Base-by-base conservation (phyloP, 139 green algal species). In the Microglena sp. region DNA sequence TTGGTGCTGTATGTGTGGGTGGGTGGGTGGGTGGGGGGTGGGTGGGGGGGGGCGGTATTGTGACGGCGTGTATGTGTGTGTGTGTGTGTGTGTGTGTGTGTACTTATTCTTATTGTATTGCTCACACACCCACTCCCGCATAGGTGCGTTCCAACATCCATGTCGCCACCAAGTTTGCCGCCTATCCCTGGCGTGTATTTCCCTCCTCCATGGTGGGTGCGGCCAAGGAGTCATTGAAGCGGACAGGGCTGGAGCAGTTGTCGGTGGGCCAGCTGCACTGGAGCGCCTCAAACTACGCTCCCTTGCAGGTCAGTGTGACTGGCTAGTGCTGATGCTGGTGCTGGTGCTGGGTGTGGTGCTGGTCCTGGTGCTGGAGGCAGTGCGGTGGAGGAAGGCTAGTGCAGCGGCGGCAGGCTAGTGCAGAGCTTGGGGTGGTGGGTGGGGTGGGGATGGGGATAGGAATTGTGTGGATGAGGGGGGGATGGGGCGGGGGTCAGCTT, bases 251-350 rank as follows among this genome's bases (percentile, higher is more conserved):
- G 35, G 75, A 92, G 27, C 71, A 83, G 60, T 53, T 96, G 15
- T 77, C 75, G 4, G 22, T 96, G 4, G 87, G 76, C 24, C 90
- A 96, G 79, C 74, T 96, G 70, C 90, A 96, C 73, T 96, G 90
- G 90, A 82, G 59, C 36, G 79, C 87, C 33, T 77, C 89, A 45
- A 93, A 91, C 34, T 96, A 96, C 63, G 82, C 78, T 32, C 80
- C 84, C 32, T 70, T 93, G 40, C 90, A 95, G 78, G 73, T 67
- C 28, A n/a, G 26, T 45, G 31, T 32, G 45, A 5, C 50, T n/a
- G n/a, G n/a, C n/a, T n/a, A n/a, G n/a, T n/a, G n/a, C n/a, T n/a
- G n/a, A n/a, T n/a, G n/a, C n/a, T n/a, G n/a, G n/a, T n/a, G n/a
- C n/a, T n/a, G n/a, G n/a, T n/a, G n/a, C n/a, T n/a, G n/a, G n/a